A percentile compares a stretch with the other conserved stretches of the same genome.
Evolutionary conservation across 495 filamentous ascomycete genomes (phyloP).

Genomic region (Penicillium lividum): DNA sequence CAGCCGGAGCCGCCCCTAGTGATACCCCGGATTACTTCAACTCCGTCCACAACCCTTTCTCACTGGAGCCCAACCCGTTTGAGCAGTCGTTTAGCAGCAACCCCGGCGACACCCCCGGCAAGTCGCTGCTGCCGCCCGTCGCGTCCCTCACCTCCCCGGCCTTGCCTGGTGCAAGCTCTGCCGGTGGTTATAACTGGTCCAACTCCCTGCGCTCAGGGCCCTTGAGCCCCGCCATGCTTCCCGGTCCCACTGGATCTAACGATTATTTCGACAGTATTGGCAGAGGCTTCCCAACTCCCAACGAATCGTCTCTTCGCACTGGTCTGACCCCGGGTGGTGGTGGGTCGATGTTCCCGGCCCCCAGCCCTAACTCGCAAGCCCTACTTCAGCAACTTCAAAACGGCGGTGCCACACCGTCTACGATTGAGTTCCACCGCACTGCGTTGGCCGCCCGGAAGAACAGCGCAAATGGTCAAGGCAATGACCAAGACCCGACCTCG

Average conservation of each 20-base stretch:
- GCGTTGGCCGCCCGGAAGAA: conserved; percentile 78
- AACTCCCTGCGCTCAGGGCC: conserved; percentile 89
- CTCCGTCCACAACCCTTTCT: conserved; percentile 62
- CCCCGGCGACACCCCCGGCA: conserved; percentile 79
- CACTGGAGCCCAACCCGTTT: conserved; percentile 92
- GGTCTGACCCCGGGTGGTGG: conserved; percentile 94
- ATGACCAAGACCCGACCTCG: conserved; percentile 48
- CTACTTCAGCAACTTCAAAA: conserved; percentile 76
- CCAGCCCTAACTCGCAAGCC: conserved; percentile 82
- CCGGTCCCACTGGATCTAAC: conserved; percentile 72
- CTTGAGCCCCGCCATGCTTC: conserved; percentile 95
- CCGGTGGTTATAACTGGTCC: conserved; percentile 71
- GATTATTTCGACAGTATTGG: conserved; percentile 84
- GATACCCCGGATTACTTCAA: conserved; percentile 81
- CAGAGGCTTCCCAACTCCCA: conserved; percentile 89
- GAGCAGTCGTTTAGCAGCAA: conserved; percentile 81
- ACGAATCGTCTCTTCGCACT: conserved; percentile 91
- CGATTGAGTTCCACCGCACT: conserved; percentile 92
- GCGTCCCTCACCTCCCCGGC: conserved; percentile 91
- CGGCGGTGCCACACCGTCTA: conserved; percentile 82
- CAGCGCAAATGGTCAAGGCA: conserved; percentile 50
- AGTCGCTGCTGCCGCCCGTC: conserved; percentile 87
- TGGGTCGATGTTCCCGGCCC: conserved; percentile 95
- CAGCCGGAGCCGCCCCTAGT: conserved; percentile 53
- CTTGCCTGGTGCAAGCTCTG: conserved; percentile 66